Evolutionary conservation across 805 yeast species (phyloP).

Genomic region (Ogataea polymorpha): DNA sequence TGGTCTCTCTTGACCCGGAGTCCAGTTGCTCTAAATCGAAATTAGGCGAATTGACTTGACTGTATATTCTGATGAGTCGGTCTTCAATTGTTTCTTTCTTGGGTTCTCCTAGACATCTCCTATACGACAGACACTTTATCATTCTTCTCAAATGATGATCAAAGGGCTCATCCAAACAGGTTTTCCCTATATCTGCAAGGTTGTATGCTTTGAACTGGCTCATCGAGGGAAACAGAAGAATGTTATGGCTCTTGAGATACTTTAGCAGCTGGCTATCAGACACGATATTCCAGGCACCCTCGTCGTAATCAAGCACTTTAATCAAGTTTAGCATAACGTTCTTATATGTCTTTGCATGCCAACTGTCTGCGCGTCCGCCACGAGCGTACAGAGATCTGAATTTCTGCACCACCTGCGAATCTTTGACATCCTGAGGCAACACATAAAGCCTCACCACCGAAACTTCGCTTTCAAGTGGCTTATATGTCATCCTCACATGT

Average conservation of each 20-base stretch:
- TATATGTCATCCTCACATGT: conserved; percentile 45
- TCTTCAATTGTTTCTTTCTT: conserved; percentile 14
- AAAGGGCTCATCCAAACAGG: conserved; percentile 5
- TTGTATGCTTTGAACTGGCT: background rate
- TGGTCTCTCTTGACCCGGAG: conserved; percentile 19
- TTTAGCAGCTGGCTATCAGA: conserved; percentile 6
- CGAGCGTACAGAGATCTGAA: conserved; percentile 34
- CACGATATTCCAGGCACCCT: conserved; percentile 35
- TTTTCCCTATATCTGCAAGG: conserved; percentile 4
- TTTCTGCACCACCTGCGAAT: conserved; percentile 31
- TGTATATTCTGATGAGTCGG: conserved; percentile 35
- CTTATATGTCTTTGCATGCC: conserved; percentile 35
- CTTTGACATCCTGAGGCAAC: conserved; percentile 43
- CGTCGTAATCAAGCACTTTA: conserved; percentile 41
- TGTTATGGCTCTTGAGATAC: conserved; percentile 4
- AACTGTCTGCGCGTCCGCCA: conserved; percentile 32
- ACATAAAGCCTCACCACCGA: conserved; percentile 44
- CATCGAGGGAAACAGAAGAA: conserved; percentile 12
- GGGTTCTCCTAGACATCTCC: conserved; percentile 14
- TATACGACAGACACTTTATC: conserved; percentile 20
- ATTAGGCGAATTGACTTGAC: conserved; percentile 33
- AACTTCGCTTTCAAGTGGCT: conserved; percentile 21
- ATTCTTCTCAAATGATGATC: conserved; percentile 39
- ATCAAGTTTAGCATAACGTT: conserved; percentile 37
- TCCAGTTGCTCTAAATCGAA: conserved; percentile 21